Conservation (phyloP, 2,329 filamentous ascomycete species). For the Zasmidium cellare region DNA sequence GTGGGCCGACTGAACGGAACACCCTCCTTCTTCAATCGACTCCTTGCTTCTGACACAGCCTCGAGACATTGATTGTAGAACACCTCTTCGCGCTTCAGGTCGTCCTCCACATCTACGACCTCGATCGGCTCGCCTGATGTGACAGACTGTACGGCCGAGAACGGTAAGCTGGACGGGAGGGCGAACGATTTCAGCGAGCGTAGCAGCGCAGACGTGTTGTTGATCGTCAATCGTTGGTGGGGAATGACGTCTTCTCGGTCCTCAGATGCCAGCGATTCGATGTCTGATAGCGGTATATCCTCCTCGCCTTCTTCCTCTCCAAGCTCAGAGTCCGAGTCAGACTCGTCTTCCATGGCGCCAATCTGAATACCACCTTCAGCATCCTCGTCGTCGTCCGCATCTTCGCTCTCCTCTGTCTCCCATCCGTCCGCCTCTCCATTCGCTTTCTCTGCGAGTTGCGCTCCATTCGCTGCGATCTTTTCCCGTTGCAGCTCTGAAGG, state of each 20-base stretch:
- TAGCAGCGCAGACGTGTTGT: constrained; percentile 87
- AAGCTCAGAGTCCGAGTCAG: constrained; percentile 36
- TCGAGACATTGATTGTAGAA: constrained; percentile 90
- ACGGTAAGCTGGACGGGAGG: constrained; percentile 69
- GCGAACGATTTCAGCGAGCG: constrained; percentile 77
- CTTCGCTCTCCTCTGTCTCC: constrained; percentile 32
- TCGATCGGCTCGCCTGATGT: constrained; percentile 66
- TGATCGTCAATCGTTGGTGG: constrained; percentile 92
- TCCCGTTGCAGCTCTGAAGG: constrained; percentile 16
- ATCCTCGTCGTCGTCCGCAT: constrained; percentile 38
- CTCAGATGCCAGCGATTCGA: constrained; percentile 74
- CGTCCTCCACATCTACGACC: constrained; percentile 84
- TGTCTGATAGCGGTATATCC: constrained; percentile 85
- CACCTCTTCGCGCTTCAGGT: constrained; percentile 85
- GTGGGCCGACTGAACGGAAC: constrained; percentile 83
- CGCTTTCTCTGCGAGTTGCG: constrained; percentile 32
- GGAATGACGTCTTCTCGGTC: constrained; percentile 85
- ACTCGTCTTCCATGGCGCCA: constrained; percentile 36
- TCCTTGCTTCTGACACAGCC: constrained; percentile 71
- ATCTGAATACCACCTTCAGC: constrained; percentile 42
- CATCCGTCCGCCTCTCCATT: constrained; percentile 31
- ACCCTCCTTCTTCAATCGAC: constrained; percentile 76
- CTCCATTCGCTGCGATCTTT: constrained; percentile 29
- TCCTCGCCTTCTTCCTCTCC: constrained; percentile 59
- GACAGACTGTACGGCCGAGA: constrained; percentile 80